These are phyloP conservation scores for Malassezia brasiliensis DNA, from an alignment of 1,284 basidiomycete species.

Conservation along the genomic window DNA sequence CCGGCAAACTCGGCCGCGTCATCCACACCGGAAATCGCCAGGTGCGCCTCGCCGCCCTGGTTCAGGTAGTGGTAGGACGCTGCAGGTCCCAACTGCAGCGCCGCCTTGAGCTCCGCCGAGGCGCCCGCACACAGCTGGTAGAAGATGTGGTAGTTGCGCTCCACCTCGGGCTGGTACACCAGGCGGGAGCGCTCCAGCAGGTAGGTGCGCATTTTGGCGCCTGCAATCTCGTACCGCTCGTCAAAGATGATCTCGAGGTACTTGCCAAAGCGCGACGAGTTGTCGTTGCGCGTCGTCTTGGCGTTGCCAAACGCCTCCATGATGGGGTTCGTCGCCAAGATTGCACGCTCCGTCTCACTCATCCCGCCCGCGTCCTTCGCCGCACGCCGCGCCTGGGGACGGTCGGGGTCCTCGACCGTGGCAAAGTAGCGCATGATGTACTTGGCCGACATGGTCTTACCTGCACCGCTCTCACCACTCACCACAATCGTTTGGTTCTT, in stretches of 20 bases:
- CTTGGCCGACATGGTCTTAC: constrained; percentile 98
- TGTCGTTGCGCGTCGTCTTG: constrained; percentile 97
- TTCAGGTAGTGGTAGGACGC: constrained; percentile 81
- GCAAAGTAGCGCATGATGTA: constrained; percentile 99
- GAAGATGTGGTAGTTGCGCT: constrained; percentile 99
- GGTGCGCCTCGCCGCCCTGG: constrained; percentile 82
- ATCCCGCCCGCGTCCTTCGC: constrained; percentile 54
- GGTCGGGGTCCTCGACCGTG: constrained; percentile 77
- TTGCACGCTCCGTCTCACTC: constrained; percentile 92
- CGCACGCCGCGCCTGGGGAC: constrained; percentile 38
- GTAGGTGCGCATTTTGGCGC: constrained; percentile 93
- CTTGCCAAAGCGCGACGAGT: constrained; percentile 97
- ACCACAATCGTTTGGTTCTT: constrained; percentile 98
- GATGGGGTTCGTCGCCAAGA: constrained; percentile 95
- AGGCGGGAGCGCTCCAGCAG: constrained; percentile 91
- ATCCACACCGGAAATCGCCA: constrained; percentile 75
- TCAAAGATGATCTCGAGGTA: constrained; percentile 99
- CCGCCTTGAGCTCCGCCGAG: constrained; percentile 85
- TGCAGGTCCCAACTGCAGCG: constrained; percentile 79
- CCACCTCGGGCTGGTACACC: constrained; percentile 82
- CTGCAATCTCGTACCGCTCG: constrained; percentile 86
- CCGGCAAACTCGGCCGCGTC: constrained; percentile 87
- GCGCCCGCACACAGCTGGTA: constrained; percentile 98
- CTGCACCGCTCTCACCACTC: constrained; percentile 96
- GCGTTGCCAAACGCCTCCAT: constrained; percentile 99